Percentiles rank a stretch among this genome's conserved stretches.
phyloP scores from a whole-genome alignment of 2,329 filamentous ascomycete genomes.

The Diplodia corticola region DNA sequence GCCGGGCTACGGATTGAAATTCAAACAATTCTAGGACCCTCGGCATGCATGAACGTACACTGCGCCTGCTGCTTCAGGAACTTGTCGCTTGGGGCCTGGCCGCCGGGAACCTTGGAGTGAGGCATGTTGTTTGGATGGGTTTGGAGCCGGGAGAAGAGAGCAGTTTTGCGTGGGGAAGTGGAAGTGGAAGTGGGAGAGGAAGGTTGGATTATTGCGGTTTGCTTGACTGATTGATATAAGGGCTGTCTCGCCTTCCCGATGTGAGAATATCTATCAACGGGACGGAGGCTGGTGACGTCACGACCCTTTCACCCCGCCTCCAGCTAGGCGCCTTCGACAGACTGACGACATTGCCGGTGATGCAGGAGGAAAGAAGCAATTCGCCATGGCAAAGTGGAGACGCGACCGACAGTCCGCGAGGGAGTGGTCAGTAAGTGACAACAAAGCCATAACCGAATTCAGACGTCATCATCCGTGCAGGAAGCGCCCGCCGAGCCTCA shows the following conservation, averaged over 20 bases:
- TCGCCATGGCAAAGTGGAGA: not conserved
- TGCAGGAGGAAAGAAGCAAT: not conserved
- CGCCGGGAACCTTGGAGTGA: slow-evolving; percentile 12
- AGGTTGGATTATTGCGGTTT: not conserved
- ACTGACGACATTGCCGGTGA: not conserved
- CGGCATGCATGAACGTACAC: not conserved
- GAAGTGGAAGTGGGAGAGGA: too few relatives aligned
- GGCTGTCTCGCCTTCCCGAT: too few relatives aligned
- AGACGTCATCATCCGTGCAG: not conserved
- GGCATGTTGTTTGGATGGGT: not conserved
- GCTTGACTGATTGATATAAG: not conserved
- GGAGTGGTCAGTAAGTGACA: not conserved
- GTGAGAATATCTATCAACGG: not conserved
- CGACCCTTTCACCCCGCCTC: not conserved
- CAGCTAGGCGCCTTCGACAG: not conserved
- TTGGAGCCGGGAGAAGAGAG: not conserved
- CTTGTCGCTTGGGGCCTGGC: slow-evolving; percentile 6
- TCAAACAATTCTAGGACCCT: too few relatives aligned
- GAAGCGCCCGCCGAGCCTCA: not conserved
- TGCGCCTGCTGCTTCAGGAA: slow-evolving; percentile 9
- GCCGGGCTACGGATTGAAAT: too few relatives aligned
- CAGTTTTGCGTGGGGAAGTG: not conserved
- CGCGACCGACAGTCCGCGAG: not conserved
- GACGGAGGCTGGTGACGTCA: not conserved
- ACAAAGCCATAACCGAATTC: not conserved